Percentiles rank a stretch among this genome's conserved stretches.
Evolutionary conservation across 2,329 filamentous ascomycete species (phyloP).

Genomic region (Leptographium lundbergii): DNA sequence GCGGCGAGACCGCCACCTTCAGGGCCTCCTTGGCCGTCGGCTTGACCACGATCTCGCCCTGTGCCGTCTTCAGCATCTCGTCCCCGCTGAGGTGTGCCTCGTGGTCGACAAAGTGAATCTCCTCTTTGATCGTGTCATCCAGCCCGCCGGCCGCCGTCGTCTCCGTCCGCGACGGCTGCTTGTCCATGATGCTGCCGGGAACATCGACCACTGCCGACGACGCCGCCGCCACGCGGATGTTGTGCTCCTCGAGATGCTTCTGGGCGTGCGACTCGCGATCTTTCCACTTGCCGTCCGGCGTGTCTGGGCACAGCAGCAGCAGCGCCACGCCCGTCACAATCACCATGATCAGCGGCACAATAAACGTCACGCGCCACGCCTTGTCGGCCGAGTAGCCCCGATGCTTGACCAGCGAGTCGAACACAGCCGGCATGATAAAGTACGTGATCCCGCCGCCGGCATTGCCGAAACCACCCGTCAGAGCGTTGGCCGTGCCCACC

Average conservation of each 20-base stretch:
- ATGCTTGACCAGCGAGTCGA: constrained; percentile 55
- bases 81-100: constrained; percentile 34
- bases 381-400: constrained; percentile 50
- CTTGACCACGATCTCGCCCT: constrained; percentile 36
- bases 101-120: constrained; percentile 18
- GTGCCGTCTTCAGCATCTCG: constrained; percentile 41
- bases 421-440: constrained; percentile 86
- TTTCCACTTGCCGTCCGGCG: constrained; percentile 70
- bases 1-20: constrained; percentile 34
- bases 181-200: constrained; percentile 33
- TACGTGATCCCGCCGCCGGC: constrained; percentile 84
- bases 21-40: constrained; percentile 40
- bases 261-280: constrained; percentile 50
- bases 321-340: constrained; percentile 52
- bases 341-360: constrained; percentile 72
- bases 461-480: constrained; percentile 78
- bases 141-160: constrained; percentile 7
- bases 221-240: constrained; percentile 17
- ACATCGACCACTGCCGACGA: constrained; percentile 35
- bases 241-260: constrained; percentile 36
- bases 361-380: constrained; percentile 75
- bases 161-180: constrained; percentile 10
- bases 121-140: neutral
- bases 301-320: constrained; percentile 65
- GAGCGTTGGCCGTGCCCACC: constrained; percentile 75